Conservation (phyloP, 352 stramenopile genomes). For the Phytophthora sp. region DNA sequence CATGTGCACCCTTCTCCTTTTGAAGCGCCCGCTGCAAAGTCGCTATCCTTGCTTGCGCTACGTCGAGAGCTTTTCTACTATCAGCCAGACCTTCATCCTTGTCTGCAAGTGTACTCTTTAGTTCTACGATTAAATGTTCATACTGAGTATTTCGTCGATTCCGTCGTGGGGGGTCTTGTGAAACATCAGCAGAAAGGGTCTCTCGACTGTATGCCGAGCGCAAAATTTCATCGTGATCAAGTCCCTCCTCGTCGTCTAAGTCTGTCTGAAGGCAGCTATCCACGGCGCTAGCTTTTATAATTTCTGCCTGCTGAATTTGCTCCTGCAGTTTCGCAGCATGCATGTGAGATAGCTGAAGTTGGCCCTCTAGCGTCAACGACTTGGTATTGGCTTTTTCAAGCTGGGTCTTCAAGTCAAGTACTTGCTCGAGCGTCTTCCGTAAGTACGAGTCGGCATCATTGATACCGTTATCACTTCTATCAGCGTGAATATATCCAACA, state of each 20-base stretch:
- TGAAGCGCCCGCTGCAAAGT: slow-evolving; percentile 44
- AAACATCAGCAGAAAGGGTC: background rate
- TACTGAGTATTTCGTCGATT: slow-evolving; percentile 51
- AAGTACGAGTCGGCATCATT: slow-evolving; percentile 61
- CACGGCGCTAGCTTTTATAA: slow-evolving; percentile 30
- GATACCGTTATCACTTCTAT: background rate
- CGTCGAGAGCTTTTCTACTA: slow-evolving; percentile 36
- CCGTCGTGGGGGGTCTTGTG: background rate
- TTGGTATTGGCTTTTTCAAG: slow-evolving; percentile 44
- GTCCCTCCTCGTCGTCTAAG: slow-evolving; percentile 56
- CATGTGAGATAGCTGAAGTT: slow-evolving; percentile 41
- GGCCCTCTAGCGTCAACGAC: slow-evolving; percentile 38
- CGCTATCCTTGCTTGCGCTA: slow-evolving; percentile 42
- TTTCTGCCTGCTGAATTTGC: slow-evolving; percentile 46
- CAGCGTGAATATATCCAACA: slow-evolving; percentile 52
- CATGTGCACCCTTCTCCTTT: slow-evolving; percentile 47
- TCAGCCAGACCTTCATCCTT: slow-evolving; percentile 47
- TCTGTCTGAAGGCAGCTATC: slow-evolving; percentile 51
- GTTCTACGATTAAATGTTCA: slow-evolving; percentile 70
- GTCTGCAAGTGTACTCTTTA: slow-evolving; percentile 59
- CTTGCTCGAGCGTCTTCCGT: slow-evolving; percentile 64
- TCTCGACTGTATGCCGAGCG: slow-evolving; percentile 16
- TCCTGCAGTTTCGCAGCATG: slow-evolving; percentile 40
- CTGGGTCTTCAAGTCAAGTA: slow-evolving; percentile 56
- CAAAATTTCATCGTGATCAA: slow-evolving; percentile 60